Evolutionary conservation across 805 yeast genomes (phyloP).

Genomic region (Candida sanyiensis): DNA sequence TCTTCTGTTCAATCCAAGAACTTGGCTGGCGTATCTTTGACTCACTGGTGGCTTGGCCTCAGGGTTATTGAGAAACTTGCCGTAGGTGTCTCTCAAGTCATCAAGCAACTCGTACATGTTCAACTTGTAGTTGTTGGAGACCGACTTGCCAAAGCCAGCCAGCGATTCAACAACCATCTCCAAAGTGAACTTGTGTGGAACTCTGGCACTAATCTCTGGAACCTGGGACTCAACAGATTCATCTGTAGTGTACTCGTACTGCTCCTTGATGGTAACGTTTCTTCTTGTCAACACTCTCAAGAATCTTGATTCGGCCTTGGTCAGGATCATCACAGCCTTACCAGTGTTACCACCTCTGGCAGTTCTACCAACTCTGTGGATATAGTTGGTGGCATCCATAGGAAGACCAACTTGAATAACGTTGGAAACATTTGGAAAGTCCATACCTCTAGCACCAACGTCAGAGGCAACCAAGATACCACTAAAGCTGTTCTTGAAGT

Average conservation of each 20-base stretch:
- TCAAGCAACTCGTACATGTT: conserved; percentile 27
- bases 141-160: conserved; percentile 33
- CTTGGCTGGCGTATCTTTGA: conserved; percentile 18
- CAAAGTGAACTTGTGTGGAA: conserved; percentile 25
- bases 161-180: conserved; percentile 30
- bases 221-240: conserved; percentile 30
- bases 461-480: conserved; percentile 80
- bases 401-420: conserved; percentile 84
- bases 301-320: conserved; percentile 53
- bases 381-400: conserved; percentile 66
- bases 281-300: conserved; percentile 43
- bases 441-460: conserved; percentile 96
- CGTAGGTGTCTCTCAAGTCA: conserved; percentile 29
- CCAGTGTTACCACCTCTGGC: conserved; percentile 89
- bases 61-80: conserved; percentile 21
- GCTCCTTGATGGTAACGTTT: conserved; percentile 49
- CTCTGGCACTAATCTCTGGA: conserved; percentile 23
- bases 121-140: conserved; percentile 29
- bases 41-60: conserved; percentile 19
- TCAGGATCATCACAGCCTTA: conserved; percentile 54
- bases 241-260: conserved; percentile 33
- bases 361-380: conserved; percentile 94
- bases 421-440: conserved; percentile 81
- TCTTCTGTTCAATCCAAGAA: conserved; percentile 19
- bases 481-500: conserved; percentile 40